Evolutionary conservation across 345 rosid genomes (phyloP).

Genomic region (Ailanthus altissimus): DNA sequence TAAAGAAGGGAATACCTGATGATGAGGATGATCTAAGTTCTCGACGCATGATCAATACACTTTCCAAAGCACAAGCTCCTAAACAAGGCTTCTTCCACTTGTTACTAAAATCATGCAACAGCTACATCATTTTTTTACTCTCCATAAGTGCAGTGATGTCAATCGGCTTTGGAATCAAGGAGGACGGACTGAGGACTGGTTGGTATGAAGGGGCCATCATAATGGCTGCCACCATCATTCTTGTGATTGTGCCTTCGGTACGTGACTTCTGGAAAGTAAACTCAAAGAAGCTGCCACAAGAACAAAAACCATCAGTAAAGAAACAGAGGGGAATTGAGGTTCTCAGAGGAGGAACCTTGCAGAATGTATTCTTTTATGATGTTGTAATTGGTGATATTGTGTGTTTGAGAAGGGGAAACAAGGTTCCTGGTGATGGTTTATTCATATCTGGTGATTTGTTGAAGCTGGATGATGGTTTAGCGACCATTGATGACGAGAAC

Average conservation of each 20-base stretch:
- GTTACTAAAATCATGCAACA: slow-evolving; percentile 2
- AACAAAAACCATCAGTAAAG: background rate
- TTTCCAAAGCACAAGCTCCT: background rate
- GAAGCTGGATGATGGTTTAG: slow-evolving; percentile 4
- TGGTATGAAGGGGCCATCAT: slow-evolving; percentile 13
- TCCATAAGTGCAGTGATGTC: background rate
- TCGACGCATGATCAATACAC: background rate
- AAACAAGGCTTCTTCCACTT: background rate
- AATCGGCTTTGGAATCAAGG: slow-evolving; percentile 8
- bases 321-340: background rate
- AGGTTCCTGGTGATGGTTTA: slow-evolving; percentile 15
- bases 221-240: background rate
- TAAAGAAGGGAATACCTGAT: slow-evolving; percentile 7
- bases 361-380: background rate
- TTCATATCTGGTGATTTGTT: background rate
- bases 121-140: background rate
- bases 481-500: background rate
- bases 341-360: background rate
- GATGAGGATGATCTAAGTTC: background rate
- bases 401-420: background rate
- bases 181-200: slow-evolving; percentile 5
- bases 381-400: slow-evolving; percentile 13
- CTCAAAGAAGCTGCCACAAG: background rate
- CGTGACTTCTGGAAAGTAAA: slow-evolving; percentile 3
- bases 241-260: background rate